Conservation (phyloP, 176 grass and related monocot genomes). For the Triticum dicoccoides region DNA sequence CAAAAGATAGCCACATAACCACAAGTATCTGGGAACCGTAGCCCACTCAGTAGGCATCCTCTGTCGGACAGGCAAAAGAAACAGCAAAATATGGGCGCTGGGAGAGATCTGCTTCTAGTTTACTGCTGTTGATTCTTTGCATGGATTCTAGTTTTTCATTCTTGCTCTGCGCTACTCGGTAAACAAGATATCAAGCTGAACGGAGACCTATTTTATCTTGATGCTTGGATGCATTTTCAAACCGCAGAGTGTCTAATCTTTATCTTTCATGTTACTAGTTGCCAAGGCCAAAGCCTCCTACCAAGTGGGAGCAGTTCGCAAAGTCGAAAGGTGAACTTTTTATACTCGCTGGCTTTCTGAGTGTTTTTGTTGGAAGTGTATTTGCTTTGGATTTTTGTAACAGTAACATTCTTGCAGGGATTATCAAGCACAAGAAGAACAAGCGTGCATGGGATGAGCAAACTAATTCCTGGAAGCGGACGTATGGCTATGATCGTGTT, state of each 20-base stretch:
- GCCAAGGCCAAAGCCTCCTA: conserved; percentile 77
- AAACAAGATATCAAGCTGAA: not conserved
- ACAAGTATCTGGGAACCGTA: too few species aligned
- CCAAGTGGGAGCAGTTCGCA: conserved; percentile 95
- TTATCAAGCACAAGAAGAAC: conserved; percentile 72
- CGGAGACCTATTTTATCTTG: not conserved
- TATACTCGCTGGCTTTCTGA: not conserved
- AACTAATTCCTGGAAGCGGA: conserved; percentile 78
- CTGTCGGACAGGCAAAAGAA: too few species aligned
- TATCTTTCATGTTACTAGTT: conserved; percentile 38
- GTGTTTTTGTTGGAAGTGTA: not conserved
- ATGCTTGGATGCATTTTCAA: not conserved
- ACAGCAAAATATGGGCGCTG: too few species aligned
- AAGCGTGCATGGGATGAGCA: conserved; percentile 89
- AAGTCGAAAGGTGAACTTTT: conserved; percentile 59
- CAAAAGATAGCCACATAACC: too few species aligned
- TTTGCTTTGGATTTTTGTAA: not conserved
- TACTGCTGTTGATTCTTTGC: not conserved
- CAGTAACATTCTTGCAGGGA: conserved; percentile 41
- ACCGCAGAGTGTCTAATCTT: not conserved
- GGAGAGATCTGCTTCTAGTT: too few species aligned
- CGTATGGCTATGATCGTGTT: conserved; percentile 81
- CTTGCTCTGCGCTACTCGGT: not conserved
- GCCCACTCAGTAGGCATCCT: too few species aligned
- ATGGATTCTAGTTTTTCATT: not conserved